Percentiles rank a stretch among this genome's conserved stretches.
Conservation (phyloP, 2,329 filamentous ascomycete species). For the Myriosclerotinia duriaeana region DNA sequence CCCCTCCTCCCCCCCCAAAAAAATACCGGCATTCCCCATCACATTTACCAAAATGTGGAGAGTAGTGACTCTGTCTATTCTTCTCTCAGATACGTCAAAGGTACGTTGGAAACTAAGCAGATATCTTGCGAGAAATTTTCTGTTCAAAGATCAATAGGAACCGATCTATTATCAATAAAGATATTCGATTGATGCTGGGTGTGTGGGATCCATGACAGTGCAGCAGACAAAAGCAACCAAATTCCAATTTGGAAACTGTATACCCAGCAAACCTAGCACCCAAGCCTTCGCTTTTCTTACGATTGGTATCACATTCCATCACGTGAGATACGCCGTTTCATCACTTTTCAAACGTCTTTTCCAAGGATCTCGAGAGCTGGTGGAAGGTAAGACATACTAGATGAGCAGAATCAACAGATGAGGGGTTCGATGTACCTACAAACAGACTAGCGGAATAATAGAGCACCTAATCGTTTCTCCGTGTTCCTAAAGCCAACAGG, state of each 20-base stretch:
- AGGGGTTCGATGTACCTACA: not conserved
- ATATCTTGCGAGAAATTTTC: not conserved
- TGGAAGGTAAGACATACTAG: slow-evolving; percentile 2
- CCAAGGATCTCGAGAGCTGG: not conserved
- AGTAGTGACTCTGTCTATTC: not conserved
- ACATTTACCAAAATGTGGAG: not conserved
- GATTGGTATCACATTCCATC: slow-evolving; percentile 11
- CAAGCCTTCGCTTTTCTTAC: not conserved
- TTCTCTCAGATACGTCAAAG: not conserved
- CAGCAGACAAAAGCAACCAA: not conserved
- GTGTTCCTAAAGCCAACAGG: not conserved
- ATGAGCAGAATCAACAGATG: slow-evolving; percentile 3
- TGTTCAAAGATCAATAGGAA: not conserved
- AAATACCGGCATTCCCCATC: not conserved
- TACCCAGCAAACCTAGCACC: not conserved
- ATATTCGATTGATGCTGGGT: not conserved
- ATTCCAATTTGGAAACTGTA: not conserved
- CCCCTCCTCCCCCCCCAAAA: not conserved
- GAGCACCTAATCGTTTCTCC: slow-evolving; percentile 5
- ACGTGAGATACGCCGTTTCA: slow-evolving; percentile 5
- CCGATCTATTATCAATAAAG: not conserved
- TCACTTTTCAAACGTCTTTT: not conserved
- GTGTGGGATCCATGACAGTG: slow-evolving; percentile 4
- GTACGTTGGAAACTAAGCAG: not conserved
- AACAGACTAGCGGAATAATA: not conserved